Conservation (phyloP, 169 alveolate genomes). For the Plasmodium malariae region DNA sequence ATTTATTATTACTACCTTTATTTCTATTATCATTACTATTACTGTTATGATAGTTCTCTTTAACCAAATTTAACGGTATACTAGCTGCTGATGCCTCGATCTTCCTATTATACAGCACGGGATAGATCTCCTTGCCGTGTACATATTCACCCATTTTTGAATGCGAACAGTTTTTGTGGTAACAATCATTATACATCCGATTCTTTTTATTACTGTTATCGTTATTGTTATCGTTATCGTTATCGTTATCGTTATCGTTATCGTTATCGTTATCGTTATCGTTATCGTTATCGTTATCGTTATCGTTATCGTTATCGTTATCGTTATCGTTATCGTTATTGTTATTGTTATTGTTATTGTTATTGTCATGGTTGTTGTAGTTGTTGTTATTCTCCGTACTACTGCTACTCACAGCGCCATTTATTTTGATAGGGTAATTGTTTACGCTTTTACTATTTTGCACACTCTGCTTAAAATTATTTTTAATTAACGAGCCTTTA, state of each 20-base stretch:
- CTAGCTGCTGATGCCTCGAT: neutral
- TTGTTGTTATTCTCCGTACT: neutral
- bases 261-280: too few relatives aligned
- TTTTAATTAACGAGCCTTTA: neutral
- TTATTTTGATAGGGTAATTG: neutral
- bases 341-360: too few relatives aligned
- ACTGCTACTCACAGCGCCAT: neutral
- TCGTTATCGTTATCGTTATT: too few relatives aligned
- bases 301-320: too few relatives aligned
- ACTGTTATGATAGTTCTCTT: neutral
- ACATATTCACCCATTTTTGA: neutral
- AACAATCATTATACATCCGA: neutral
- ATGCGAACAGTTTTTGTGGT: neutral
- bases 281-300: too few relatives aligned
- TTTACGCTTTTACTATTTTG: neutral
- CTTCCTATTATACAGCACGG: neutral
- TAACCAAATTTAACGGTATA: neutral
- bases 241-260: too few relatives aligned
- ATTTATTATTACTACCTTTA: slow-evolving; percentile 10
- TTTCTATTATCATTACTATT: neutral
- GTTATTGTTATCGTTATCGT: neutral
- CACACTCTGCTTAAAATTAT: neutral
- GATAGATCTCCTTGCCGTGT: neutral
- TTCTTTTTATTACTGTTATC: neutral
- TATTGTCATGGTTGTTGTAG: too few relatives aligned